A percentile compares a stretch with the other conserved stretches of the same genome.
Conservation (phyloP, 345 rosid genomes). For the Arabidopsis suecica region DNA sequence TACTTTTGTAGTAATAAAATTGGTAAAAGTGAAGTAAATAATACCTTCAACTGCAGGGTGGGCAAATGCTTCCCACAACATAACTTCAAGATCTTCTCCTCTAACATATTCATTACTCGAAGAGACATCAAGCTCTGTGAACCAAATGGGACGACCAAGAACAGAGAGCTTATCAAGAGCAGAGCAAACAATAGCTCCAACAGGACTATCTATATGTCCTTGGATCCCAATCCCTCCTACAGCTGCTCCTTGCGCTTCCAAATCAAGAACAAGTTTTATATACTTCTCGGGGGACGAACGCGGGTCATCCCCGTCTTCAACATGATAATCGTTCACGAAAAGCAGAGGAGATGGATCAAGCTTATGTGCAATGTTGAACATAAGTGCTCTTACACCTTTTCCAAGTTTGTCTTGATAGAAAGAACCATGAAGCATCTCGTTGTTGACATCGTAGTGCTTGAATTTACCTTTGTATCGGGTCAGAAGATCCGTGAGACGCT, state of each 20-base stretch:
- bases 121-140: slow-evolving; percentile 66
- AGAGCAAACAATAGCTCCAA: slow-evolving; percentile 58
- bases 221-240: slow-evolving; percentile 61
- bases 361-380: slow-evolving; percentile 78
- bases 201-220: slow-evolving; percentile 60
- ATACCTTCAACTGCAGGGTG: slow-evolving; percentile 86
- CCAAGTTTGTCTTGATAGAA: slow-evolving; percentile 76
- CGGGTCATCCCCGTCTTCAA: slow-evolving; percentile 77
- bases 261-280: slow-evolving; percentile 58
- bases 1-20: neutral
- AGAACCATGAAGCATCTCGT: slow-evolving; percentile 73
- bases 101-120: slow-evolving; percentile 66
- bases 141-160: slow-evolving; percentile 64
- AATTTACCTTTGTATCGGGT: slow-evolving; percentile 73
- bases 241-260: slow-evolving; percentile 73
- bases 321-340: slow-evolving; percentile 88
- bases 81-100: slow-evolving; percentile 82
- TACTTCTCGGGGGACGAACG: slow-evolving; percentile 79
- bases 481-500: slow-evolving; percentile 51
- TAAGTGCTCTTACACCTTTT: slow-evolving; percentile 59
- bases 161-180: slow-evolving; percentile 60
- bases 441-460: slow-evolving; percentile 74
- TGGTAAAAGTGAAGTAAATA: neutral
- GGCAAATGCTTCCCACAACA: slow-evolving; percentile 86
- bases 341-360: slow-evolving; percentile 73